phyloP scores from a whole-genome alignment of 2,329 filamentous ascomycete species.

The Basipetospora sp. region DNA sequence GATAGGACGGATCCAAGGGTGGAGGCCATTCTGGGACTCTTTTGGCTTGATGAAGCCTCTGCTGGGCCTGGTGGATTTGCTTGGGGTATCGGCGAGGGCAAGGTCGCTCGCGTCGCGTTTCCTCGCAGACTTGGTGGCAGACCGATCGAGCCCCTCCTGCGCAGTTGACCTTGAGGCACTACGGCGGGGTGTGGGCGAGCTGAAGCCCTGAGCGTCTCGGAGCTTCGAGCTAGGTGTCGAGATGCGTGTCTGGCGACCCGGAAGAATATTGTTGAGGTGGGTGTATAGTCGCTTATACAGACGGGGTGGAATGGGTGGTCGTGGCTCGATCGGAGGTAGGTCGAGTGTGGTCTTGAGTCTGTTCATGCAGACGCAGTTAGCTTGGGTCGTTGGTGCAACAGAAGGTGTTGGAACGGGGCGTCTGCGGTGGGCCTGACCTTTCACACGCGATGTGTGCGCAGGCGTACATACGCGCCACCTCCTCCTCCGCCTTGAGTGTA shows the following conservation, averaged over 20 bases:
- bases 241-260: slow-evolving; percentile 19
- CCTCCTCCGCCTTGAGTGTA: slow-evolving; percentile 69
- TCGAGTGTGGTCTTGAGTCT: slow-evolving; percentile 64
- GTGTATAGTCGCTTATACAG: slow-evolving; percentile 73
- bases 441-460: slow-evolving; percentile 86
- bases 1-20: slow-evolving; percentile 54
- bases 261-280: slow-evolving; percentile 63
- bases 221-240: slow-evolving; percentile 22
- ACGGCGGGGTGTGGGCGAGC: slow-evolving; percentile 10
- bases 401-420: background rate
- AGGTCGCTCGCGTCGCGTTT: slow-evolving; percentile 23
- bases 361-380: background rate
- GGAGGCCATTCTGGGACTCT: slow-evolving; percentile 24
- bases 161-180: background rate
- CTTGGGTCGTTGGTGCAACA: no score
- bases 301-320: slow-evolving; percentile 63
- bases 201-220: slow-evolving; percentile 1
- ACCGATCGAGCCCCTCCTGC: background rate
- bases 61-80: slow-evolving; percentile 25
- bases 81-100: slow-evolving; percentile 21
- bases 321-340: slow-evolving; percentile 60
- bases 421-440: slow-evolving; percentile 33
- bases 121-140: slow-evolving; percentile 22
- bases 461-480: slow-evolving; percentile 69
- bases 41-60: slow-evolving; percentile 6